Evolutionary conservation across 257 asterid species (phyloP).

Genomic region (Gardenia jasminoides): DNA sequence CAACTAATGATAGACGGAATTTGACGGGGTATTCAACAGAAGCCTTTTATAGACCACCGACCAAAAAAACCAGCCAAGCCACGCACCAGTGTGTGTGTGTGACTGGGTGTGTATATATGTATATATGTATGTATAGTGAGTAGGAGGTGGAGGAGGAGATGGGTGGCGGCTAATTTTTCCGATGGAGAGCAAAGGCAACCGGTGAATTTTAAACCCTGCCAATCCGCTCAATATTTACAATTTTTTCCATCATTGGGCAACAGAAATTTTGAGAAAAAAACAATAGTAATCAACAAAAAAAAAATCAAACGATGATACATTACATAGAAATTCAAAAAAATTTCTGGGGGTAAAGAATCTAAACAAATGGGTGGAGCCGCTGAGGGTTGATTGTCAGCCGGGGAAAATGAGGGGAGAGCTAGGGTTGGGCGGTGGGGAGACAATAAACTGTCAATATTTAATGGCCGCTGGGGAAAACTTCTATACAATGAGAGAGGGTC

Average conservation of each 20-base stretch:
- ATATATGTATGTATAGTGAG: neutral
- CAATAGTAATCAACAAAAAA: no score
- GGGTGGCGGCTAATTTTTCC: constrained; percentile 30
- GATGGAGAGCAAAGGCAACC: constrained; percentile 37
- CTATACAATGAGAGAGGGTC: no score
- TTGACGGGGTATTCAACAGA: constrained; percentile 34
- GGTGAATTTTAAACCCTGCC: constrained; percentile 43
- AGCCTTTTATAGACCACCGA: constrained; percentile 40
- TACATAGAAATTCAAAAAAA: no score
- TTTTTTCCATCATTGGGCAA: constrained; percentile 38
- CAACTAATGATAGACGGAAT: constrained; percentile 37
- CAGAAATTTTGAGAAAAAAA: neutral
- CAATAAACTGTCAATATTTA: no score
- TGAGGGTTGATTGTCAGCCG: no score
- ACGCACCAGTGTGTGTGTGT: constrained; percentile 10
- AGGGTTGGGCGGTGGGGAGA: no score
- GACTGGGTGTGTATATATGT: neutral
- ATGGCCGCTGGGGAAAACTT: no score
- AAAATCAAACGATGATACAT: no score
- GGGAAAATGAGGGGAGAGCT: no score
- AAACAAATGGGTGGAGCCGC: no score
- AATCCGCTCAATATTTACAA: constrained; percentile 29
- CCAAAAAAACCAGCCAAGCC: constrained; percentile 36
- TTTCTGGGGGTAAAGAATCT: no score
- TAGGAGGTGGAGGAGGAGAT: constrained; percentile 2